Percentiles rank a stretch among this genome's conserved stretches.
Evolutionary conservation across 2,329 filamentous ascomycete species (phyloP).

Genomic region (Gyromitra esculenta): DNA sequence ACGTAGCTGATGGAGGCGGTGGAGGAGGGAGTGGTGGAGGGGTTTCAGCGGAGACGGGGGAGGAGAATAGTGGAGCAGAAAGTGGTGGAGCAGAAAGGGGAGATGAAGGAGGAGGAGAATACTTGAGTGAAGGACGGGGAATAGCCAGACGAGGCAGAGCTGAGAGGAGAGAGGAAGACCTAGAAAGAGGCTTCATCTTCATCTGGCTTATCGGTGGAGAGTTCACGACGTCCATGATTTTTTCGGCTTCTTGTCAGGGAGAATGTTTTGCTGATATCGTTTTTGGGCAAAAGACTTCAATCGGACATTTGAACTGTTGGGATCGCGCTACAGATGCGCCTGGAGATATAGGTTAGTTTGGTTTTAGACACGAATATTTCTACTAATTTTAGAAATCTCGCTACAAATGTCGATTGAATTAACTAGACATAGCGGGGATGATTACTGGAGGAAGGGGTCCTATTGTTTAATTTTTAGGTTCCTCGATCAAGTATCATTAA

Average conservation of each 20-base stretch:
- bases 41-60: constrained; percentile 14
- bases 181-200: constrained; percentile 10
- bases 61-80: not conserved
- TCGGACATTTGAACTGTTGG: not conserved
- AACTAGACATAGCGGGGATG: not conserved
- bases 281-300: not conserved
- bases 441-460: not conserved
- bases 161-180: constrained; percentile 25
- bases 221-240: not conserved
- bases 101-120: not conserved
- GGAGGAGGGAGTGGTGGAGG: constrained; percentile 17
- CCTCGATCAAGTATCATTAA: not conserved
- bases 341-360: not conserved
- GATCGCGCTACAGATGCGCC: not conserved
- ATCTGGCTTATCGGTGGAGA: not conserved
- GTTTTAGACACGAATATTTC: not conserved
- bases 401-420: not conserved
- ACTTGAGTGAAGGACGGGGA: not conserved
- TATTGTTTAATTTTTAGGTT: not conserved
- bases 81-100: not conserved
- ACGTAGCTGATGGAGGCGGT: constrained; percentile 17
- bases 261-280: not conserved
- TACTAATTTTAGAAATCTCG: not conserved
- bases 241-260: not conserved
- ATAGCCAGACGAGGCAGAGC: constrained; percentile 10